phyloP scores from a whole-genome alignment of 352 stramenopile species.

The Globisporangium rhizosaccharum region DNA sequence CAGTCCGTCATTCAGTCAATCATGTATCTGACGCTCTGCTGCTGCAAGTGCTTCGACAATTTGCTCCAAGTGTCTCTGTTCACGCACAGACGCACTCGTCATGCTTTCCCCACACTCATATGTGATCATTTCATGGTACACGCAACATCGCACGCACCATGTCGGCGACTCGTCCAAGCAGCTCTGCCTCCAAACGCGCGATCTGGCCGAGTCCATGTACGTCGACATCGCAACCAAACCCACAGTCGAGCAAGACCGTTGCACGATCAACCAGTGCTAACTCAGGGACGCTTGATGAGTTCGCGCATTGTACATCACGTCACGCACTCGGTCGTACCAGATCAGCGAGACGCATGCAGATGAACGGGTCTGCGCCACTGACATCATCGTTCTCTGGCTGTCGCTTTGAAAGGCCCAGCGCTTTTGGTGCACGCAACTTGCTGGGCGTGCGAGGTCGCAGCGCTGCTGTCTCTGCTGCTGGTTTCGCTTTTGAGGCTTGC shows the following conservation, averaged over 20 bases:
- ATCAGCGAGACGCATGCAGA: constrained; percentile 27
- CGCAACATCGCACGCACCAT: constrained; percentile 19
- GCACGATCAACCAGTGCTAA: background rate
- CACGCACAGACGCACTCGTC: background rate
- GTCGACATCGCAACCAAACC: background rate
- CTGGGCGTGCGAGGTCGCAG: background rate
- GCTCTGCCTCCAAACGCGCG: constrained; percentile 24
- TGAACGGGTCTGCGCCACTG: constrained; percentile 19
- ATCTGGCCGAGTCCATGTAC: constrained; percentile 13
- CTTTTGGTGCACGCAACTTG: constrained; percentile 3
- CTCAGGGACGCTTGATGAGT: background rate
- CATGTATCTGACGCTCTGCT: background rate
- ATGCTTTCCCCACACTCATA: background rate
- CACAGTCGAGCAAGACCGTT: background rate
- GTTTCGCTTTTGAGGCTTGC: background rate
- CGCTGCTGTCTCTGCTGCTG: background rate
- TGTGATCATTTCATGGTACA: background rate
- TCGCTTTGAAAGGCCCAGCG: background rate
- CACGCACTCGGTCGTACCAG: constrained; percentile 16
- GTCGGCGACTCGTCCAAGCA: constrained; percentile 27
- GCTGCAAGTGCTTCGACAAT: background rate
- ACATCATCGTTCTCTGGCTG: background rate
- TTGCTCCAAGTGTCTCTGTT: background rate
- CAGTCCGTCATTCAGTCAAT: background rate
- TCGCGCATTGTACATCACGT: background rate